Evolutionary conservation across 306 rosid species (phyloP).

Genomic region (Mimosa pudica): DNA sequence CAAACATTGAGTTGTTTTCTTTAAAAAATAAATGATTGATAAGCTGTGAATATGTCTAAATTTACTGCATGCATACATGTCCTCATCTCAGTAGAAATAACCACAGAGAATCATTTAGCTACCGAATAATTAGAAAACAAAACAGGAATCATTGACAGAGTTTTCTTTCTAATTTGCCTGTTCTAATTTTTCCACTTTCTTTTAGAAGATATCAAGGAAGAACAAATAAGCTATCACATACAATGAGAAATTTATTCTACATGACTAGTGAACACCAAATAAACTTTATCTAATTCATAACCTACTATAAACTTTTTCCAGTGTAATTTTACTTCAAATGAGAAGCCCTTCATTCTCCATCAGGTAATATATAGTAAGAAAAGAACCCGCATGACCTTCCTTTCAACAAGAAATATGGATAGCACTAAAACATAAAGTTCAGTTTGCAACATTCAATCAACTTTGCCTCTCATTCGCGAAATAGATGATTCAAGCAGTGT

Average conservation of each 20-base stretch:
- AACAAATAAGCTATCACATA: not conserved
- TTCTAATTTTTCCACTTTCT: conserved; percentile 7
- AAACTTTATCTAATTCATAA: not conserved
- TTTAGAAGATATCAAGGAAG: not conserved
- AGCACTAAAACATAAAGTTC: not conserved
- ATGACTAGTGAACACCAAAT: not conserved
- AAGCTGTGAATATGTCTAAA: conserved; percentile 16
- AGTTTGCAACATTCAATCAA: not conserved
- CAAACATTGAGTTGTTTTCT: not conserved
- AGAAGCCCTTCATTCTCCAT: not conserved
- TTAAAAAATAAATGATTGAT: conserved; percentile 15
- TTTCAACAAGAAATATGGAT: not conserved
- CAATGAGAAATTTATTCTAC: not conserved
- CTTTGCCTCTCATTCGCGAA: conserved; percentile 14
- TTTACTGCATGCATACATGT: conserved; percentile 17
- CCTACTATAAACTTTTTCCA: not conserved
- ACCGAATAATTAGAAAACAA: not conserved
- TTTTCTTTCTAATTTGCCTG: conserved; percentile 1
- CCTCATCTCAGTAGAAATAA: conserved; percentile 12
- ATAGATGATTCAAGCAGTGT: not conserved
- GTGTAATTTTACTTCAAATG: not conserved
- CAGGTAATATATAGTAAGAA: not conserved
- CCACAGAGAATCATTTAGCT: not conserved
- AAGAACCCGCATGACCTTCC: not conserved
- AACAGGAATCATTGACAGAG: not conserved